Conservation (phyloP, 1,284 basidiomycete genomes). For the Ganoderma multipileum region DNA sequence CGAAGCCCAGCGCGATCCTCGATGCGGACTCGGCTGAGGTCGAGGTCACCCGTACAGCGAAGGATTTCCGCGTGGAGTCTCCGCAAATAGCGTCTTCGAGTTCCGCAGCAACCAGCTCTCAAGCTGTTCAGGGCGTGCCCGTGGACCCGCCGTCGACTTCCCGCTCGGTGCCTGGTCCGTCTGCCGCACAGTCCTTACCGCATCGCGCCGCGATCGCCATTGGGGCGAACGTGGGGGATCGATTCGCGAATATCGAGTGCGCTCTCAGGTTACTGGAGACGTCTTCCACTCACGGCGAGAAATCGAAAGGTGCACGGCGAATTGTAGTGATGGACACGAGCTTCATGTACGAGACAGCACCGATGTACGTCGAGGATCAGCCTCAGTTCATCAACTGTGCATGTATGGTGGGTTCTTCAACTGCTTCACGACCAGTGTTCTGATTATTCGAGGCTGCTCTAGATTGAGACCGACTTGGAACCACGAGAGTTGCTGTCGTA, state of each 20-base stretch:
- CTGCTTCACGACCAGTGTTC: too few species aligned
- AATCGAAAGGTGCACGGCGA: constrained; percentile 27
- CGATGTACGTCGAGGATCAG: constrained; percentile 96
- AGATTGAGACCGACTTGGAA: constrained; percentile 79
- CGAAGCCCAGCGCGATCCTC: constrained; percentile 81
- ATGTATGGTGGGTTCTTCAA: constrained; percentile 69
- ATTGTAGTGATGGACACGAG: constrained; percentile 78
- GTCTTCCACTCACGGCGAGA: constrained; percentile 41
- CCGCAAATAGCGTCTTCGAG: constrained; percentile 3
- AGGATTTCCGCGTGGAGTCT: constrained; percentile 39
- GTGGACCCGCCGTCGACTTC: neutral
- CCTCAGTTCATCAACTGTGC: constrained; percentile 92
- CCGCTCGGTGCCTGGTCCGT: neutral
- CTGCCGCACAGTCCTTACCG: neutral
- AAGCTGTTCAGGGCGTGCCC: neutral
- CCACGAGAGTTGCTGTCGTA: constrained; percentile 70
- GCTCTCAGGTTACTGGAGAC: constrained; percentile 70
- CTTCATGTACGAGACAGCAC: constrained; percentile 92
- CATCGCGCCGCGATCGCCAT: constrained; percentile 76
- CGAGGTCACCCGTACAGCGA: constrained; percentile 55
- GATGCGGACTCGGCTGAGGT: constrained; percentile 72
- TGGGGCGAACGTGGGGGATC: constrained; percentile 92
- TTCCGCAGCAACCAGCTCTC: neutral
- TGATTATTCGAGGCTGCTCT: constrained; percentile 5
- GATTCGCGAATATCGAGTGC: constrained; percentile 83